phyloP scores from a whole-genome alignment of 2,329 filamentous ascomycete genomes.

The Rhynchosporium secalis region DNA sequence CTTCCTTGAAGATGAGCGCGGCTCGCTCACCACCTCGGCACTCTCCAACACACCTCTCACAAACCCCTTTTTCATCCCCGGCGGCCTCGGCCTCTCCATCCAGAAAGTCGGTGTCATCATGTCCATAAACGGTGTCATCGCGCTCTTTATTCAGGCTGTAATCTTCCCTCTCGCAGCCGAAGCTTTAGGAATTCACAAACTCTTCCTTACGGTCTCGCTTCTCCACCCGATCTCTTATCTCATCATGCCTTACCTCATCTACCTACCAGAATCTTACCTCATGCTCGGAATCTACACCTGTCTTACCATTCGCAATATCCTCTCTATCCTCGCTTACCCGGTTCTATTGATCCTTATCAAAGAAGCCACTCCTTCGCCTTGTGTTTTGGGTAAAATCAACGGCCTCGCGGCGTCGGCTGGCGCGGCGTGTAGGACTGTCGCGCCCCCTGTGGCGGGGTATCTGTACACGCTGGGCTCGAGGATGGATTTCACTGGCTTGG shows the following conservation, averaged over 20 bases:
- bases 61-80: constrained; percentile 56
- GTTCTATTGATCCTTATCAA: constrained; percentile 68
- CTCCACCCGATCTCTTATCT: constrained; percentile 49
- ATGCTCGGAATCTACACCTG: constrained; percentile 57
- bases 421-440: constrained; percentile 66
- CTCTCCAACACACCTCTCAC: constrained; percentile 20
- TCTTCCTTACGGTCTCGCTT: constrained; percentile 15
- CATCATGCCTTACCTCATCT: constrained; percentile 58
- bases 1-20: constrained; percentile 79
- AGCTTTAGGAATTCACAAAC: constrained; percentile 57
- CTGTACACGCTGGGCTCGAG: constrained; percentile 61
- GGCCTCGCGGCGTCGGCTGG: constrained; percentile 65
- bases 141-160: constrained; percentile 58
- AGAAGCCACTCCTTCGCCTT: constrained; percentile 58
- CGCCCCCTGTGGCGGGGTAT: constrained; percentile 63
- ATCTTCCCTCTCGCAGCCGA: constrained; percentile 62
- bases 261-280: constrained; percentile 52
- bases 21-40: constrained; percentile 37
- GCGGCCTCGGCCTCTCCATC: constrained; percentile 62
- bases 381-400: constrained; percentile 63
- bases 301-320: constrained; percentile 53
- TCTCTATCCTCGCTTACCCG: constrained; percentile 64
- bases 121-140: constrained; percentile 59
- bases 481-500: constrained; percentile 59
- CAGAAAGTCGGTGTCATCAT: constrained; percentile 62